phyloP scores from a whole-genome alignment of 495 filamentous ascomycete genomes.

The Aspergillus bridgeri region DNA sequence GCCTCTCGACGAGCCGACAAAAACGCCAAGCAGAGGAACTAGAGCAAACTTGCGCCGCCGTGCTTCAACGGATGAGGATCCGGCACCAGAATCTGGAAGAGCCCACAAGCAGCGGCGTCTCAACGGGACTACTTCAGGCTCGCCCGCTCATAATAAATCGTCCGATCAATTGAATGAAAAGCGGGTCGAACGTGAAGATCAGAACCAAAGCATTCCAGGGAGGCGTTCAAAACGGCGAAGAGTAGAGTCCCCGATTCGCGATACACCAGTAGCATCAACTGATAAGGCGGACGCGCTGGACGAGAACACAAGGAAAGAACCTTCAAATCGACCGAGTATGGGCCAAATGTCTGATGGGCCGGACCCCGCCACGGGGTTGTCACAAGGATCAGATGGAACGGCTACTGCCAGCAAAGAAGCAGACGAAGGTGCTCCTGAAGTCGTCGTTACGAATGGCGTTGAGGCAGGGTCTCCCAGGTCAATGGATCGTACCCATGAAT shows the following conservation, averaged over 20 bases:
- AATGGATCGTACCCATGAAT: background rate
- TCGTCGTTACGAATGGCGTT: background rate
- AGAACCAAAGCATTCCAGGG: background rate
- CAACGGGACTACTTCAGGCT: background rate
- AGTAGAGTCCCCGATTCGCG: conserved; percentile 3
- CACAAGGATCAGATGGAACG: background rate
- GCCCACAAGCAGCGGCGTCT: conserved; percentile 13
- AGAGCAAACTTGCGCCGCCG: conserved; percentile 9
- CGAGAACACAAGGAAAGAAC: background rate
- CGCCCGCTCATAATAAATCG: background rate
- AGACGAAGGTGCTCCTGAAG: background rate
- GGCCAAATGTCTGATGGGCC: background rate
- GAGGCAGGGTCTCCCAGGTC: background rate
- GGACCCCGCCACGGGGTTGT: background rate
- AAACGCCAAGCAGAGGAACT: background rate
- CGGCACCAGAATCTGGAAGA: background rate
- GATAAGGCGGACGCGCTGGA: background rate
- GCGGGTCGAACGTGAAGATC: background rate
- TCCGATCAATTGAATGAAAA: background rate
- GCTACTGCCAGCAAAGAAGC: background rate
- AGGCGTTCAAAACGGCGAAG: conserved; percentile 15
- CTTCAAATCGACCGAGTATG: background rate
- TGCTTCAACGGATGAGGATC: background rate
- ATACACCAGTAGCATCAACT: background rate
- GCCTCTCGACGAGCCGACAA: background rate